Conservation (phyloP, 371 early-diverging fungal species). For the Dichotomocladium elegans region DNA sequence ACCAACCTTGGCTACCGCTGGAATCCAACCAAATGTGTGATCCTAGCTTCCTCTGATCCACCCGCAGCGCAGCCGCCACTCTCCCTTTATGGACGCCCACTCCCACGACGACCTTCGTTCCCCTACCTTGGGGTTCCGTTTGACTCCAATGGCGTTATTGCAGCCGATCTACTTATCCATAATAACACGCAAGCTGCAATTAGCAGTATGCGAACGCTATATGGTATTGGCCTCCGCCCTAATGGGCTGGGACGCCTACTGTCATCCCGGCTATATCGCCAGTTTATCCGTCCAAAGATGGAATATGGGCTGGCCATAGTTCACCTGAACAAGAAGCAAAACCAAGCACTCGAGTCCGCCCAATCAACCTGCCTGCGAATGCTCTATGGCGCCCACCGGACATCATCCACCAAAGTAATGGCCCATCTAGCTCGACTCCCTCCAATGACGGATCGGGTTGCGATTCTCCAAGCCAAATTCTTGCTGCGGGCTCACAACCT, state of each 20-base stretch:
- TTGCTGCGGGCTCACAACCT: no score
- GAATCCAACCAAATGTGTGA: conserved; percentile 24
- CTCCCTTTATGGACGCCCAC: not conserved
- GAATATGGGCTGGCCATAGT: no score
- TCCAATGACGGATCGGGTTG: no score
- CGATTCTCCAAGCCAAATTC: no score
- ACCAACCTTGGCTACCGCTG: conserved; percentile 16
- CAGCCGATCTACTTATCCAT: not conserved
- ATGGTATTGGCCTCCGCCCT: not conserved
- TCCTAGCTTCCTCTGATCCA: conserved; percentile 1
- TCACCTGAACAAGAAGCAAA: no score
- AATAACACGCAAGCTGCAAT: not conserved
- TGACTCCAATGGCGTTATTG: not conserved
- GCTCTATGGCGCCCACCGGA: no score
- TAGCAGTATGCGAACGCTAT: conserved; percentile 3
- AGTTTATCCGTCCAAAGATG: no score
- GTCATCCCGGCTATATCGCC: no score
- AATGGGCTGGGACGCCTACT: not conserved
- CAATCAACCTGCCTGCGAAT: no score
- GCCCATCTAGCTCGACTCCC: no score
- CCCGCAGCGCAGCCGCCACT: not conserved
- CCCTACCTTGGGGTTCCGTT: conserved; percentile 13
- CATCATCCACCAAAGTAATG: no score
- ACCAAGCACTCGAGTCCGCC: no score
- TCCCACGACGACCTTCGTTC: not conserved